phyloP scores from a whole-genome alignment of 192 early-diverging fungal genomes.

The Coemansia sp. region DNA sequence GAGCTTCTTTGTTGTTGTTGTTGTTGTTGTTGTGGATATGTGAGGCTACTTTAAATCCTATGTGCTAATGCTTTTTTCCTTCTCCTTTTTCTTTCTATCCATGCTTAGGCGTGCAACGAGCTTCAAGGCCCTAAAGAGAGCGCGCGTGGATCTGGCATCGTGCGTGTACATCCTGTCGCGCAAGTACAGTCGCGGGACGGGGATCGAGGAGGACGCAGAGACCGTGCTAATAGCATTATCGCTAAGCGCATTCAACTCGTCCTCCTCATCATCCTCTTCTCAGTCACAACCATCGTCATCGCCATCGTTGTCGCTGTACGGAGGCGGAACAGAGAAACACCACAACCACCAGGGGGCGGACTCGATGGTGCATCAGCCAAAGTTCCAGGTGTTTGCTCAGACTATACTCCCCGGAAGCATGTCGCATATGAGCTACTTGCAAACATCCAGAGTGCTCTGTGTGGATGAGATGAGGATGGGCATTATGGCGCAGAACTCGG shows the following conservation, averaged over 20 bases:
- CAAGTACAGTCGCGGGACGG: conserved; percentile 31
- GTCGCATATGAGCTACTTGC: conserved; percentile 40
- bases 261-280: neutral
- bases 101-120: conserved; percentile 34
- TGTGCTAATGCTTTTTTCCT: neutral
- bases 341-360: neutral
- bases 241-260: conserved; percentile 34
- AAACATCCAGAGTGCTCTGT: conserved; percentile 37
- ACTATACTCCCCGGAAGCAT: conserved; percentile 44
- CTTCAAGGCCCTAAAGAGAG: conserved; percentile 36
- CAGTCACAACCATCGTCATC: too few relatives aligned
- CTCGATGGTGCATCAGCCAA: neutral
- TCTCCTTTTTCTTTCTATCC: neutral
- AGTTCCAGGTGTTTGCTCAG: conserved; percentile 50
- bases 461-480: conserved; percentile 57
- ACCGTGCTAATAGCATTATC: conserved; percentile 47
- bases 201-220: conserved; percentile 47
- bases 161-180: conserved; percentile 52
- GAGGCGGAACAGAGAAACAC: too few relatives aligned
- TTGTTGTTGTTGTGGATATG: neutral
- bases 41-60: neutral
- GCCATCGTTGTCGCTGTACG: too few relatives aligned
- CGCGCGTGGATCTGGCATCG: conserved; percentile 41
- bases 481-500: conserved; percentile 56
- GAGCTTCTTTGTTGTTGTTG: neutral